Evolutionary conservation across 1,284 basidiomycete species (phyloP).

Genomic region (Apiotrichum mycotoxinovorans): DNA sequence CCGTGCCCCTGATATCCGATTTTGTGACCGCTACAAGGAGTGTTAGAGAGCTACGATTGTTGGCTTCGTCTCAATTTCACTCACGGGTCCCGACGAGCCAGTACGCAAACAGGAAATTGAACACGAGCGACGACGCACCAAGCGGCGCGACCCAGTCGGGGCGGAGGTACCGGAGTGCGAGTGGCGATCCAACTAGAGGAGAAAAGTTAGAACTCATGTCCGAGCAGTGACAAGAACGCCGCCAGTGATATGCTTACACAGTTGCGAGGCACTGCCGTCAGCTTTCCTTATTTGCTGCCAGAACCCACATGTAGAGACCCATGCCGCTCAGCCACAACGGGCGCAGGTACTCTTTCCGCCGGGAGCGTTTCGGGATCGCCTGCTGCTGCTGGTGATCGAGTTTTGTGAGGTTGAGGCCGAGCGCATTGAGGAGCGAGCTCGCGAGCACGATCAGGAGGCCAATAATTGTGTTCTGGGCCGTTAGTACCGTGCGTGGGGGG

Average conservation of each 20-base stretch:
- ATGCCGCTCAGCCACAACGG: conserved; percentile 50
- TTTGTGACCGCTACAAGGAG: conserved; percentile 39
- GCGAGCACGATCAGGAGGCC: conserved; percentile 48
- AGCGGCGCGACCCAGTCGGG: conserved; percentile 52
- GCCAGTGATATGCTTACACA: conserved; percentile 29
- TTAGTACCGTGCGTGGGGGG: not conserved
- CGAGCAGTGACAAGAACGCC: not conserved
- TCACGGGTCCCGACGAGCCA: conserved; percentile 50
- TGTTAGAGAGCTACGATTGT: conserved; percentile 6
- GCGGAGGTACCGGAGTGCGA: conserved; percentile 48
- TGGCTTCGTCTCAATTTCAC: conserved; percentile 19
- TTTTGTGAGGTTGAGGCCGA: conserved; percentile 51
- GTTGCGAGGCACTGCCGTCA: conserved; percentile 42
- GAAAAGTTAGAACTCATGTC: not conserved
- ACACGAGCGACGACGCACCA: conserved; percentile 45
- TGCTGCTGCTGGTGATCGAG: conserved; percentile 48
- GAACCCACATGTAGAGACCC: conserved; percentile 49
- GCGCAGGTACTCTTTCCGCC: conserved; percentile 44
- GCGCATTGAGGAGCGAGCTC: conserved; percentile 45
- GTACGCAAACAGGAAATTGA: conserved; percentile 51
- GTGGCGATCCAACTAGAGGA: conserved; percentile 45
- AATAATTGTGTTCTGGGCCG: conserved; percentile 47
- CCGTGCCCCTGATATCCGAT: conserved; percentile 48
- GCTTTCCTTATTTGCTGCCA: not conserved
- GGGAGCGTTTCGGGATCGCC: conserved; percentile 37